Evolutionary conservation across 345 rosid genomes (phyloP).

Genomic region (Lepidium sativum): DNA sequence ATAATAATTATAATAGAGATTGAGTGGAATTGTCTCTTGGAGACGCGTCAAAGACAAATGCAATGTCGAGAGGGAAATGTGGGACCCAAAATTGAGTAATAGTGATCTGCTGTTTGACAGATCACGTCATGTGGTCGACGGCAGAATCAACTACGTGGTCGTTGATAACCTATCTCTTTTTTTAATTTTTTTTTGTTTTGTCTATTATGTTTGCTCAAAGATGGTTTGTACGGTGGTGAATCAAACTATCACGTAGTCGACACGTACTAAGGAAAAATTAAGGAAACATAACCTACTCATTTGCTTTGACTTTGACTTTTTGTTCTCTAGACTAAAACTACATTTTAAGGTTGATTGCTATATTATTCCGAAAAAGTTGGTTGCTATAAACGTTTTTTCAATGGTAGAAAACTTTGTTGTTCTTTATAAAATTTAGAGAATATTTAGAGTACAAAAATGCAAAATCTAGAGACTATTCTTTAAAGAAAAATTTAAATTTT

Average conservation of each 20-base stretch:
- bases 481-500: too few relatives aligned
- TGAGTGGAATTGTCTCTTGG: constrained; percentile 10
- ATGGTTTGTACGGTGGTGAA: constrained; percentile 2
- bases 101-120: constrained; percentile 29
- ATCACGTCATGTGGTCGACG: constrained; percentile 26
- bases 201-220: not conserved
- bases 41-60: constrained; percentile 18
- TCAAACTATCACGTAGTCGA: constrained; percentile 3
- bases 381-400: too few relatives aligned
- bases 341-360: not conserved
- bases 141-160: constrained; percentile 22
- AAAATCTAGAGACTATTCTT: too few relatives aligned
- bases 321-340: not conserved
- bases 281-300: not conserved
- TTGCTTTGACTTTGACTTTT: not conserved
- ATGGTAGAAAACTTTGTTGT: too few relatives aligned
- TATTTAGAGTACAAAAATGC: too few relatives aligned
- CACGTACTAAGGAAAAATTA: not conserved
- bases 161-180: constrained; percentile 27
- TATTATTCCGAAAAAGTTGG: too few relatives aligned
- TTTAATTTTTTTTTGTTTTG: not conserved
- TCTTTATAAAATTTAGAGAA: too few relatives aligned
- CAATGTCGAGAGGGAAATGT: too few relatives aligned
- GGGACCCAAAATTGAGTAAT: constrained; percentile 4
- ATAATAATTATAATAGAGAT: not conserved